Evolutionary conservation across 805 yeast genomes (phyloP), one percentile per base, ranked within the genome.

Genomic region (Metschnikowia vanudenii): DNA sequence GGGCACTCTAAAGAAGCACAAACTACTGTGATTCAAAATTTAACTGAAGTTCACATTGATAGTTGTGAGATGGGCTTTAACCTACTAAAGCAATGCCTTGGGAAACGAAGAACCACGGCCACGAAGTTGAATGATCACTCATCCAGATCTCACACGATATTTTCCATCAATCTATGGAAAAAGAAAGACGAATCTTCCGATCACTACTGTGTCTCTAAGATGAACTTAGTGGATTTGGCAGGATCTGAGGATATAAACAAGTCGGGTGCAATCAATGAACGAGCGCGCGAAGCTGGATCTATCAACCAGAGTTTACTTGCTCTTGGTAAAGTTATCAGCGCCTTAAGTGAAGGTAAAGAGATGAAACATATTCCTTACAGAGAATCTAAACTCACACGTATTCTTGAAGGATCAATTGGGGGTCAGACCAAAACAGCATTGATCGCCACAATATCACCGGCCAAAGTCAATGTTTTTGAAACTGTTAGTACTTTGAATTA

Each of bases 241-340:
- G 98, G 99, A 0, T 87, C 96, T 4, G 99, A 92, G 63, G 91
- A 91, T 61, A 84, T 92, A 44, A 79, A 74, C 52, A 73, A 89
- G 57, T 87, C 96, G 0, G 99, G 99, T 2, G 96, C 97, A 0
- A 74, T 80, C 19, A 82, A 86, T 54, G 85, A 81, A 60, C 75
- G 96, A 37, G 97, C 96, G 0, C 82, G 89, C 54, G 99, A 92
- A 61, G 96, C 97, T 0, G 97, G 97, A 0, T 81, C 88, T 16
- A 91, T 91, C 41, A 92, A 92, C 64, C 96, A 89, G 64, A 85
- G 95, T 63, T 71, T 92, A 43, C 68, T 92, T 31, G 84, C 97
- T 0, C 73, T 92, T 36, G 98, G 98, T 1, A 74, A 96, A 51
- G 97, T 92, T 1, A 91, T 92, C 17, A 90, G 85, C 61, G 74